Evolutionary conservation across 495 filamentous ascomycete species (phyloP), one percentile per base, ranked within the genome.

Genomic region (Aeminium ludgeri): DNA sequence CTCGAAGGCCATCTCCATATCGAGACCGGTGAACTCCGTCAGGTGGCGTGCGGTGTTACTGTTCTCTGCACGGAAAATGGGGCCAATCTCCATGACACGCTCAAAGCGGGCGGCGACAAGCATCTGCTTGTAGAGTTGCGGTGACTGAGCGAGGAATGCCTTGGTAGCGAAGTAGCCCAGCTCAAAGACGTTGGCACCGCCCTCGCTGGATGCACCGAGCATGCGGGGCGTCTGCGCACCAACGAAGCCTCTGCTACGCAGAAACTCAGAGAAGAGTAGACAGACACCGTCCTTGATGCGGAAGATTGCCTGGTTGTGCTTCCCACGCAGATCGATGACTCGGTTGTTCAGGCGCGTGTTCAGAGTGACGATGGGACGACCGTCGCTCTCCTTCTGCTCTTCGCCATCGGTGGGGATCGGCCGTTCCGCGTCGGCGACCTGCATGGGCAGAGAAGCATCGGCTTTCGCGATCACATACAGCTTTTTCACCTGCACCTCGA

Each of bases 401-500:
- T 51, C 36, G 7, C 54, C 60, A 15, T 59, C 59, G 13, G 20
- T 46, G 5, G 61, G 61, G 13, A 64, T 44, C 17, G 60, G 47
- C 23, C 59, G 50, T 36, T 62, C 61, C 2, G 56, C 58, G 47
- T 63, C 59, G 11, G 56, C 59, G 36, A 63, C 54, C 35, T 62
- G 60, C 59, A 87, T 72, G 10, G 80, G 74, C n/a, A 87, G 62
- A 49, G 70, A 69, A 34, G 76, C 59, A 16, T 68, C 64, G 1
- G 74, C 73, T 51, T 69, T 73, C 30, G 78, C 64, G 30, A 85
- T 70, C 46, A 86, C 65, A 52, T 84, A 86, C 50, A 94, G 70
- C 53, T 77, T 78, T 48, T 75, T 70, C 47, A 96, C 74, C 52
- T 82, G 70, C 12, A 95, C 61, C 58, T 95, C 87, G 30, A 81